Percentiles rank a stretch among this genome's conserved stretches.
Evolutionary conservation across 345 rosid genomes (phyloP).

Genomic region (Hibiscus syriacus): DNA sequence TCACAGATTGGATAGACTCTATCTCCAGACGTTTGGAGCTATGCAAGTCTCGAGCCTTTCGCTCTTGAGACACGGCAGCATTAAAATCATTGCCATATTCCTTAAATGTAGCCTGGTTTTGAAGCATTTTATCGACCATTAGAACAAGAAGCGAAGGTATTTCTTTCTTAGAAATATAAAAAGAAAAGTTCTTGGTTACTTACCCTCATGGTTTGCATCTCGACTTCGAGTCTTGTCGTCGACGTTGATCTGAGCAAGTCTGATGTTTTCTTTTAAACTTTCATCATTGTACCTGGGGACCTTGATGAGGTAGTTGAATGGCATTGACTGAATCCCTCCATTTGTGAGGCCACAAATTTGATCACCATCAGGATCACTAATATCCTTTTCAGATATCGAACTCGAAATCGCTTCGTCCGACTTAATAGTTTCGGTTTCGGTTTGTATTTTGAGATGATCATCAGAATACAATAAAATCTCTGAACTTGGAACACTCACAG

Average conservation of each 20-base stretch:
- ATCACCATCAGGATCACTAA: conserved; percentile 5
- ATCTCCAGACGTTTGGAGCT: conserved; percentile 59
- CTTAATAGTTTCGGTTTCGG: not conserved
- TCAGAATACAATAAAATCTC: not conserved
- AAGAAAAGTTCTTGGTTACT: conserved; percentile 2
- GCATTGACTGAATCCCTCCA: conserved; percentile 13
- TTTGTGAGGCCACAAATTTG: not conserved
- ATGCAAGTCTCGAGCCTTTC: conserved; percentile 42
- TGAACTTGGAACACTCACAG: not conserved
- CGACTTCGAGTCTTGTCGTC: conserved; percentile 55
- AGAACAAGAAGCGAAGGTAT: not conserved
- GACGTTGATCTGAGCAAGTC: conserved; percentile 39
- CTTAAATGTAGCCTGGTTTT: conserved; percentile 28
- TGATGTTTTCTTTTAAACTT: conserved; percentile 44
- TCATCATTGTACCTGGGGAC: conserved; percentile 59
- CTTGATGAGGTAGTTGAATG: conserved; percentile 44
- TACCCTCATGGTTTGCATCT: conserved; percentile 47
- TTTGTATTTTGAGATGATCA: not conserved
- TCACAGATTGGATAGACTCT: conserved; percentile 40
- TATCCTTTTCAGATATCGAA: not conserved
- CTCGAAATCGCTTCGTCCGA: not conserved
- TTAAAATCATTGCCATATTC: conserved; percentile 24
- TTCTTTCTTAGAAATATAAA: not conserved
- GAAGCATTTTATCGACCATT: conserved; percentile 13
- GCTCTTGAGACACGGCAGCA: conserved; percentile 46